Conservation (phyloP, 1,284 basidiomycete species). For the Ustilago xerochloae region DNA sequence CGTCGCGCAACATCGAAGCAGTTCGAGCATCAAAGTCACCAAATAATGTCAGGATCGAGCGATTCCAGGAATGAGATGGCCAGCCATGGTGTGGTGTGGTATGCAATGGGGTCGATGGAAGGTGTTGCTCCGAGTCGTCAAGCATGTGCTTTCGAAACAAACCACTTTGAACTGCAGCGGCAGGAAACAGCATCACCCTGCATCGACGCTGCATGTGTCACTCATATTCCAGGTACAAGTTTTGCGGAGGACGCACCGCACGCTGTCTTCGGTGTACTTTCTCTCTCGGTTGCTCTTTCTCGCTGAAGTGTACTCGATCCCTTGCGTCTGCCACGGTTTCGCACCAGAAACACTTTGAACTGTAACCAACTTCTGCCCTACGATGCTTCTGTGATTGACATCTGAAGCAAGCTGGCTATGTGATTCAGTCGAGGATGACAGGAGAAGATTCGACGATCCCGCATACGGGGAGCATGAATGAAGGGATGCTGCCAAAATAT, state of each 20-base stretch:
- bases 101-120: too few species aligned
- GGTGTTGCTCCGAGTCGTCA: neutral
- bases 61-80: too few species aligned
- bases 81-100: too few species aligned
- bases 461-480: neutral
- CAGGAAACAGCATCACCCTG: constrained; percentile 4
- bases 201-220: neutral
- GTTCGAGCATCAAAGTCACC: too few species aligned
- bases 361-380: too few species aligned
- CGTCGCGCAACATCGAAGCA: neutral
- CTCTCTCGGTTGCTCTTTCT: constrained; percentile 9
- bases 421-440: too few species aligned
- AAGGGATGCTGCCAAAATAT: neutral
- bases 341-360: too few species aligned
- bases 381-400: too few species aligned
- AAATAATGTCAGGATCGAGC: too few species aligned
- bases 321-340: neutral
- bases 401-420: neutral
- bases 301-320: neutral
- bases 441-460: too few species aligned
- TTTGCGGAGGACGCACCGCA: neutral
- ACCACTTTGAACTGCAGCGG: neutral
- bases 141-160: neutral
- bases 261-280: too few species aligned
- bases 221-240: neutral